Conservation (phyloP, 345 rosid species). For the Populus pruinosa region DNA sequence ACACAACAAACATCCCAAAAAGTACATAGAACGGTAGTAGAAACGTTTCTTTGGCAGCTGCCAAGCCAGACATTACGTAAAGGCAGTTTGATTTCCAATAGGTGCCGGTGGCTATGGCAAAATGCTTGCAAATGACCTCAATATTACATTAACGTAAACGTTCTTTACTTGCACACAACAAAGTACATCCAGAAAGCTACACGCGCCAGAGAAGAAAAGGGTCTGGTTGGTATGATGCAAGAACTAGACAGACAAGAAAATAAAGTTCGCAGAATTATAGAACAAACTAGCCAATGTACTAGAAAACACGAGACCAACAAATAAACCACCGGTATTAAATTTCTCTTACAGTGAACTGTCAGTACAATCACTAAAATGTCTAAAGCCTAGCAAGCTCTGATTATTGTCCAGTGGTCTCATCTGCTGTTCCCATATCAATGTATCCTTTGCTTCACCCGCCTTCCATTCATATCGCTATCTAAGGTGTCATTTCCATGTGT, state of each 20-base stretch:
- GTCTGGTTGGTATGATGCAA: not conserved
- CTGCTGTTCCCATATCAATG: constrained; percentile 34
- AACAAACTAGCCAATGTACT: not conserved
- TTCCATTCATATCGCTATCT: constrained; percentile 59
- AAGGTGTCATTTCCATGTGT: constrained; percentile 38
- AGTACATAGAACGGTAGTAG: not conserved
- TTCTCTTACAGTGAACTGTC: constrained; percentile 7
- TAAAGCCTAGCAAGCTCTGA: constrained; percentile 13
- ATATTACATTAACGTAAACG: not conserved
- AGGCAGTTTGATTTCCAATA: not conserved
- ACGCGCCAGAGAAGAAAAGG: not conserved
- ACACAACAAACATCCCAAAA: too few species aligned
- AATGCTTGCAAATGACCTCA: not conserved
- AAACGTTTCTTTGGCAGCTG: not conserved
- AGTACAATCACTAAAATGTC: constrained; percentile 28
- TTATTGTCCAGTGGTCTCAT: not conserved
- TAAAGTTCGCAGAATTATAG: not conserved
- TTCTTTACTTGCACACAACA: not conserved
- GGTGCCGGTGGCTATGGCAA: not conserved
- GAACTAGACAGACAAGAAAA: not conserved
- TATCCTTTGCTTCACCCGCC: constrained; percentile 73
- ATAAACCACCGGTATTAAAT: constrained; percentile 7
- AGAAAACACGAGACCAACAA: constrained; percentile 8
- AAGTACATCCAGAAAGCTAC: not conserved
- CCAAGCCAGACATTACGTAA: not conserved